Conservation (phyloP, 768 basidiomycete species). For the Psilocybe azurescens region DNA sequence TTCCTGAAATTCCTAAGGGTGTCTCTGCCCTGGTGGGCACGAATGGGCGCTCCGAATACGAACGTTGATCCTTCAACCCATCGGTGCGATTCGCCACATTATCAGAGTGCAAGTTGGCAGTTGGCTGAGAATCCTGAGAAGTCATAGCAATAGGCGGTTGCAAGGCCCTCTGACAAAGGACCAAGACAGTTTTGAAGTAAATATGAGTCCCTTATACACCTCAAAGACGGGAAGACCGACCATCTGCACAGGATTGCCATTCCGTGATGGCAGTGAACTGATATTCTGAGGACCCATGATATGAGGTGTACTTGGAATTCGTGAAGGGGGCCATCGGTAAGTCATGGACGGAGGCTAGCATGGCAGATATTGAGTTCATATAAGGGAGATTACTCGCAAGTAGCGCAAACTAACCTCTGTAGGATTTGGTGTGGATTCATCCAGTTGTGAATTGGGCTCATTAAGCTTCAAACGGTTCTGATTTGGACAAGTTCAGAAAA, state of each 20-base stretch:
- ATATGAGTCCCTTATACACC: background rate
- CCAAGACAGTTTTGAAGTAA: background rate
- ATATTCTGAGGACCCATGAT: background rate
- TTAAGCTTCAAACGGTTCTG: conserved; percentile 26
- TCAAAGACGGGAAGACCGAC: conserved; percentile 7
- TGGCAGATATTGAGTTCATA: background rate
- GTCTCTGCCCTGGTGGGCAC: background rate
- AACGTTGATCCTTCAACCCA: conserved; percentile 1
- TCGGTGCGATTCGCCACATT: background rate
- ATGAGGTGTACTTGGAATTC: background rate
- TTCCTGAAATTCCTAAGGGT: background rate
- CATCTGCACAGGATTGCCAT: background rate
- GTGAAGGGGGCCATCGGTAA: conserved; percentile 19
- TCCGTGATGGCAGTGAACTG: conserved; percentile 5
- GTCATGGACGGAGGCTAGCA: background rate
- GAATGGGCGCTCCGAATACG: background rate
- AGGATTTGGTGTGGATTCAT: background rate
- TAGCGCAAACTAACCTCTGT: conserved; percentile 8
- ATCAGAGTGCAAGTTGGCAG: background rate
- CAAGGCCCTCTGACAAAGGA: background rate
- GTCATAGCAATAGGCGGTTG: background rate
- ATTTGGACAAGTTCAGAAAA: background rate
- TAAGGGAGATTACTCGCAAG: background rate
- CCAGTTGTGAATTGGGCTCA: conserved; percentile 7
- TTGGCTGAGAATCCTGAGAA: background rate